Evolutionary conservation across 1,139 yeast genomes (phyloP), one percentile per base, ranked within the genome.

Genomic region (Candida freyschussii): DNA sequence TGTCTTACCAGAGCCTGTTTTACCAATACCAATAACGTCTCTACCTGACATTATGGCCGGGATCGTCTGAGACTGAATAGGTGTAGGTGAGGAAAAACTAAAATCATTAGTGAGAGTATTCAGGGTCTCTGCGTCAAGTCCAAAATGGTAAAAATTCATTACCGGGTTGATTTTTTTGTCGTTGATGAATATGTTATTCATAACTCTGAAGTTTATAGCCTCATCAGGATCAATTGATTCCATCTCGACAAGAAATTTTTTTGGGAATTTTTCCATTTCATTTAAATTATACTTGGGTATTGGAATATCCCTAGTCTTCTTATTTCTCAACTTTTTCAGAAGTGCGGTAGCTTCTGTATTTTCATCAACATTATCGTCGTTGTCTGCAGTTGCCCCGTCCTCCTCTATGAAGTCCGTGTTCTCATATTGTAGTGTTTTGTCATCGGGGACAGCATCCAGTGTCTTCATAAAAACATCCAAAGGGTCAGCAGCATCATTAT

Each of bases 1-100:
- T 0, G 98, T 93, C 53, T 91, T 91, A 2, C 98, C 98, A 3
- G 96, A 85, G 0, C 99, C 98, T 0, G 99, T 91, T 47, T 87
- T 86, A 0, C 98, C 97, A 20, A 91, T 82, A 6, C 96, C 97
- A 33, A 93, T 81, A 5, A 91, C 75, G 61, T 93, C 97, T 36
- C 84, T 60, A 0, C 98, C 97, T 5, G 81, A 68, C 91, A 91
- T 81, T 13, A 87, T 75, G 0, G 89, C 82, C 0, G 99, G 98
- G 13, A 89, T 67, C 0, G 96, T 89, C 52, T 89, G 96, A 0
- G 89, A 69, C 56, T 93, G 99, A 37, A 93, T 86, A 0, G 96
- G 75, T 0, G 96, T 84, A 1, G 97, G 98, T 5, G 62, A 57
- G 1, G 56, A 59, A 50, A 75, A 87, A 5, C 65, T 57, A 11